Evolutionary conservation across 2,329 filamentous ascomycete genomes (phyloP).

Genomic region (Aspergillus brunneoviolaceus): DNA sequence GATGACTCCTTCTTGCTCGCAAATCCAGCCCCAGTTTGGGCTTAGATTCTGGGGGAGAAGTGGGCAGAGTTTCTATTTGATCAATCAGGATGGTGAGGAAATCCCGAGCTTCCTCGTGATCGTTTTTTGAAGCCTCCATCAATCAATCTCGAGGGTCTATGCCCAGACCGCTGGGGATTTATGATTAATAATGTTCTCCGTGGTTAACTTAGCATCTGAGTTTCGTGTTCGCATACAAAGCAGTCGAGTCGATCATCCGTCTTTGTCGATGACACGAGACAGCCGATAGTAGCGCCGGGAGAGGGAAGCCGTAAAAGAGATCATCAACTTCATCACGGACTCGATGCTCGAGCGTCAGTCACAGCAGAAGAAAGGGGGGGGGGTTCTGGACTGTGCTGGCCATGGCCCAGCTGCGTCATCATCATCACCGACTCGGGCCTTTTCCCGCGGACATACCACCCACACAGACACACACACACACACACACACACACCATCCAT

Average conservation of each 20-base stretch:
- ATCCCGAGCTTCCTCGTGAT: not conserved
- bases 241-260: not conserved
- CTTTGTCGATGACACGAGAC: not conserved
- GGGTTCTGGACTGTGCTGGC: no score
- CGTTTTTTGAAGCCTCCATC: not conserved
- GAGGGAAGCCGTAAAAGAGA: not conserved
- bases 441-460: not conserved
- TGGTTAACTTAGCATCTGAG: not conserved
- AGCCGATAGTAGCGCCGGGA: not conserved
- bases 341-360: not conserved
- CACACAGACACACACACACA: no score
- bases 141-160: not conserved
- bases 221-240: not conserved
- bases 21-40: not conserved
- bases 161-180: not conserved
- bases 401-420: not conserved
- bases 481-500: not conserved
- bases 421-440: not conserved
- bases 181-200: not conserved
- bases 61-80: not conserved
- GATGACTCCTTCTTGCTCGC: not conserved
- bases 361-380: no score
- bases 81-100: not conserved
- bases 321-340: not conserved
- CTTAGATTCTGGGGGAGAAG: not conserved